phyloP scores from a whole-genome alignment of 2,329 filamentous ascomycete species.

The Claviceps citrina region DNA sequence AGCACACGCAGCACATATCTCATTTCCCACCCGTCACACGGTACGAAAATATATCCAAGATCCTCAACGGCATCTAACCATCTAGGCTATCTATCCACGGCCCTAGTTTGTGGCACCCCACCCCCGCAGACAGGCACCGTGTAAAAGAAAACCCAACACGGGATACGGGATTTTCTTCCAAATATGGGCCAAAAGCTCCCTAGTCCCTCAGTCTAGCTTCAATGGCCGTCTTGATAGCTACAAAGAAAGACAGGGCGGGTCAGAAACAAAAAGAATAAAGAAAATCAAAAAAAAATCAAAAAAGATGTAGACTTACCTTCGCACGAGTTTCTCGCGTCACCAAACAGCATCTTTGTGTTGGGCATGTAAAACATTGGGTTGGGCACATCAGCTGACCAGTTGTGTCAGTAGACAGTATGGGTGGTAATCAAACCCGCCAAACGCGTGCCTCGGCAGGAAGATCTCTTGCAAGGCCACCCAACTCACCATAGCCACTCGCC shows the following conservation, averaged over 20 bases:
- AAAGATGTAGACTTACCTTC: constrained; percentile 42
- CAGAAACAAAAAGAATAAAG: constrained; percentile 8
- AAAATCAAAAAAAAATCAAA: not conserved
- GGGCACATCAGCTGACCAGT: constrained; percentile 56
- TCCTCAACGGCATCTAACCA: not conserved
- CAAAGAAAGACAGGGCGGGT: not conserved
- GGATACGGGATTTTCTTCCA: too few species aligned
- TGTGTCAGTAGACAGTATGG: constrained; percentile 5
- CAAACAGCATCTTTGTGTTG: constrained; percentile 80
- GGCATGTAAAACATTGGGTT: constrained; percentile 93
- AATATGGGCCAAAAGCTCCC: not conserved
- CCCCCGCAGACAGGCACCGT: too few species aligned
- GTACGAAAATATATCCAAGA: too few species aligned
- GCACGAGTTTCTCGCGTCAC: constrained; percentile 71
- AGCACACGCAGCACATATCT: too few species aligned
- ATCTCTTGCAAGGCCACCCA: not conserved
- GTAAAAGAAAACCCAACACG: too few species aligned
- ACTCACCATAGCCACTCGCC: constrained; percentile 69
- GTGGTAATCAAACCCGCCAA: too few species aligned
- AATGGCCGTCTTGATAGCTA: constrained; percentile 9
- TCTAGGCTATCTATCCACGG: not conserved
- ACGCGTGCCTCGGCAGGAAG: too few species aligned
- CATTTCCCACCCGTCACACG: too few species aligned
- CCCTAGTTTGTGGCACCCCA: too few species aligned
- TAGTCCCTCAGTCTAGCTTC: constrained; percentile 8